Percentiles rank a stretch among this genome's conserved stretches.
phyloP scores from a whole-genome alignment of 306 rosid species.

The Begonia fuchsioides region DNA sequence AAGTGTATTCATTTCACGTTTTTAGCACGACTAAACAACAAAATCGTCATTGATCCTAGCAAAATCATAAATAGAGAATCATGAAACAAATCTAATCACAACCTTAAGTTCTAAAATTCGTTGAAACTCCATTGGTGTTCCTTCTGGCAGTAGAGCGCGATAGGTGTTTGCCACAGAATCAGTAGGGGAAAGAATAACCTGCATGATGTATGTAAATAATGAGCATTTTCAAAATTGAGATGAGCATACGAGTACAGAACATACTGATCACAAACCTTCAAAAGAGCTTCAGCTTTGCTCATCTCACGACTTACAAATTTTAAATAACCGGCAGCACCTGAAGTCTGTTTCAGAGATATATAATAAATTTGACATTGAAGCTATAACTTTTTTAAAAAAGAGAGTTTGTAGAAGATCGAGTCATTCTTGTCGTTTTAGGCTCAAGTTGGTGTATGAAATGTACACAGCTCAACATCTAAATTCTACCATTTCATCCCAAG shows the following conservation, averaged over 20 bases:
- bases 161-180: conserved; percentile 97
- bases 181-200: conserved; percentile 92
- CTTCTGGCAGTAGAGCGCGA: conserved; percentile 94
- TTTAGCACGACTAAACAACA: too few species aligned
- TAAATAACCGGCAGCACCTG: conserved; percentile 86
- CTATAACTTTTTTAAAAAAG: too few species aligned
- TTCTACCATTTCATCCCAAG: too few species aligned
- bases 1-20: too few species aligned
- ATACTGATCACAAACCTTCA: conserved; percentile 48
- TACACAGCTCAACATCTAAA: too few species aligned
- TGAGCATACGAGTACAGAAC: conserved; percentile 4
- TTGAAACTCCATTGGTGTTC: conserved; percentile 98
- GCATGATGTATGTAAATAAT: conserved; percentile 10
- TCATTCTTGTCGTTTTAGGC: too few species aligned
- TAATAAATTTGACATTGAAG: not conserved
- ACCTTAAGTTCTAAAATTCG: conserved; percentile 97
- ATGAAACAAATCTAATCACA: conserved; percentile 11
- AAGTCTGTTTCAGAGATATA: conserved; percentile 35
- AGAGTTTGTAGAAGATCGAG: too few species aligned
- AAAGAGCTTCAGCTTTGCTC: conserved; percentile 98
- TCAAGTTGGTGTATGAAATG: too few species aligned
- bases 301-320: conserved; percentile 96
- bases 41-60: too few species aligned
- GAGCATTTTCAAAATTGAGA: conserved; percentile 7
- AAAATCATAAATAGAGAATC: too few species aligned